Evolutionary conservation across 2,329 filamentous ascomycete species (phyloP).

Genomic region (Hymenoscyphus fructigenus): DNA sequence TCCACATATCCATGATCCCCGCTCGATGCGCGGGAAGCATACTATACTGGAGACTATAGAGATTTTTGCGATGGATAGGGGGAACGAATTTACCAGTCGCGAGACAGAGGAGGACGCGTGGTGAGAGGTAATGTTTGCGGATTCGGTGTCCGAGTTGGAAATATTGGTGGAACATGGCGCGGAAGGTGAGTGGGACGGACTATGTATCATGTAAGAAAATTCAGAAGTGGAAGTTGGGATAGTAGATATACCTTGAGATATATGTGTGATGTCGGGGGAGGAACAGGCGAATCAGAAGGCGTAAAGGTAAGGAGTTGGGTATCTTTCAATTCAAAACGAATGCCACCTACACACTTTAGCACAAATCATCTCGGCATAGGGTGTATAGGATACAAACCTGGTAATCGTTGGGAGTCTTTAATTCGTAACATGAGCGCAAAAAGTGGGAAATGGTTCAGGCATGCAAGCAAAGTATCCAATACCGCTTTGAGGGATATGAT

Average conservation of each 20-base stretch:
- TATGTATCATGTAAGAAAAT: constrained; percentile 39
- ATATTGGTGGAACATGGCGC: constrained; percentile 97
- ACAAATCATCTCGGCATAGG: constrained; percentile 6
- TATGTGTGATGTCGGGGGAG: constrained; percentile 72
- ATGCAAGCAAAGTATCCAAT: constrained; percentile 89
- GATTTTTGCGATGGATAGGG: constrained; percentile 88
- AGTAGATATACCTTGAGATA: constrained; percentile 67
- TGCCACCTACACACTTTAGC: constrained; percentile 57
- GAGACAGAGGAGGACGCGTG: constrained; percentile 82
- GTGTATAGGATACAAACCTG: constrained; percentile 54
- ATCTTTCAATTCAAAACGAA: constrained; percentile 87
- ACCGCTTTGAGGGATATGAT: constrained; percentile 91
- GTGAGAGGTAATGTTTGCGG: constrained; percentile 91
- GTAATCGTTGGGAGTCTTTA: constrained; percentile 87
- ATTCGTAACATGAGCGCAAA: constrained; percentile 95
- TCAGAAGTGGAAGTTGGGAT: background rate
- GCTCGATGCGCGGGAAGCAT: constrained; percentile 86
- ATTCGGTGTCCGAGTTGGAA: constrained; percentile 92
- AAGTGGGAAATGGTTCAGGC: constrained; percentile 93
- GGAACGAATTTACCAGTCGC: constrained; percentile 90
- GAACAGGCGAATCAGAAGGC: constrained; percentile 23
- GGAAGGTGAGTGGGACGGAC: constrained; percentile 85
- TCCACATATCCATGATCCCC: constrained; percentile 83
- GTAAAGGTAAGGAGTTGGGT: constrained; percentile 53
- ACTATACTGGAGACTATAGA: constrained; percentile 96